Evolutionary conservation across 768 basidiomycete species (phyloP).

Genomic region (Cyclocybe aegerita): DNA sequence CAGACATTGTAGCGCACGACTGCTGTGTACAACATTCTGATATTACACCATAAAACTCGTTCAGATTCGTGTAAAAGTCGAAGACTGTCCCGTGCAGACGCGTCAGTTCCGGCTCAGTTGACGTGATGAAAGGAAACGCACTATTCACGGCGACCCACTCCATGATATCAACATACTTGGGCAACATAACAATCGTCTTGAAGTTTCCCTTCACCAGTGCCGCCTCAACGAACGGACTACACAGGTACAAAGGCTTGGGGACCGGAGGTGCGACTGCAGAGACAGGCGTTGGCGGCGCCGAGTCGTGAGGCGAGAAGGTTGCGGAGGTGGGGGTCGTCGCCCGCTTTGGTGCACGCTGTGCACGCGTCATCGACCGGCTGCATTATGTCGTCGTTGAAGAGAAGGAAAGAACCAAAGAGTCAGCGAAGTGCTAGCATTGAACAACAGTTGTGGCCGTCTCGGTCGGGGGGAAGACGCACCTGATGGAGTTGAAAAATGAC

Average conservation of each 20-base stretch:
- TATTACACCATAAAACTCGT: slow-evolving; percentile 94
- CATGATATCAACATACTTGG: slow-evolving; percentile 98
- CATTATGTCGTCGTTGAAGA: no score
- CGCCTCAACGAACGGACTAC: slow-evolving; percentile 95
- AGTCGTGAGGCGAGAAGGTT: slow-evolving; percentile 49
- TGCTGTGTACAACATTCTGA: slow-evolving; percentile 92
- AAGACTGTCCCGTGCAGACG: slow-evolving; percentile 58
- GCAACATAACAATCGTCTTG: slow-evolving; percentile 94
- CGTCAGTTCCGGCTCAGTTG: neutral
- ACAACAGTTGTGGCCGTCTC: no score
- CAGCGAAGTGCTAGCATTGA: no score
- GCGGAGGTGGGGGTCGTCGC: slow-evolving; percentile 75
- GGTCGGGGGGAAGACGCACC: slow-evolving; percentile 42
- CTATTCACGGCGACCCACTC: slow-evolving; percentile 88
- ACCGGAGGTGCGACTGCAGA: slow-evolving; percentile 32
- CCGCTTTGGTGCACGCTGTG: slow-evolving; percentile 59
- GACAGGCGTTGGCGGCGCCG: slow-evolving; percentile 32
- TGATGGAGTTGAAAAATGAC: slow-evolving; percentile 85
- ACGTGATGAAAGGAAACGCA: slow-evolving; percentile 37
- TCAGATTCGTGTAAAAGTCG: slow-evolving; percentile 96
- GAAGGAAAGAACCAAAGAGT: no score
- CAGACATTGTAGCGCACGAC: slow-evolving; percentile 91
- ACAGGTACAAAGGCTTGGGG: slow-evolving; percentile 79
- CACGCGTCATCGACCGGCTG: slow-evolving; percentile 76
- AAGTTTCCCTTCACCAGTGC: slow-evolving; percentile 97